Conservation (phyloP, 2,329 filamentous ascomycete genomes). For the Claviceps africana region DNA sequence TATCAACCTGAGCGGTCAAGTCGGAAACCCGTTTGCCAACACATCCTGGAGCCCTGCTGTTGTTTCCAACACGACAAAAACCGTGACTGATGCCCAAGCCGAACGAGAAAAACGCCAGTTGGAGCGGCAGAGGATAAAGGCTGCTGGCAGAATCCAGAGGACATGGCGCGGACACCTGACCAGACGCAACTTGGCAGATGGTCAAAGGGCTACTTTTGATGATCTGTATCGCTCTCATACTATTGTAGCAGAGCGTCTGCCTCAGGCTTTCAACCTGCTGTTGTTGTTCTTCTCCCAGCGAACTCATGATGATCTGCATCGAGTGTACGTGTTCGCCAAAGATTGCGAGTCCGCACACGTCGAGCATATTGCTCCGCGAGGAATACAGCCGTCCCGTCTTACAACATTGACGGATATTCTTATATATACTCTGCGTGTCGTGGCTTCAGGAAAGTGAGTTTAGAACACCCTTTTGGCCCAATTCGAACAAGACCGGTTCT, state of each 20-base stretch:
- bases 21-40: constrained; percentile 63
- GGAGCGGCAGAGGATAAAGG: constrained; percentile 64
- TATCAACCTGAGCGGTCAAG: constrained; percentile 83
- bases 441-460: constrained; percentile 13
- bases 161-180: constrained; percentile 66
- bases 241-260: constrained; percentile 22
- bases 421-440: constrained; percentile 18
- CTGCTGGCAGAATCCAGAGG: constrained; percentile 60
- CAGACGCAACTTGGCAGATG: constrained; percentile 42
- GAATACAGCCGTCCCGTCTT: constrained; percentile 18
- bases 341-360: constrained; percentile 27
- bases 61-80: constrained; percentile 54
- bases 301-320: constrained; percentile 30
- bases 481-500: neutral
- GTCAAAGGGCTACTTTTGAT: constrained; percentile 51
- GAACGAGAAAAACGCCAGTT: constrained; percentile 69
- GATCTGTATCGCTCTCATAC: constrained; percentile 29
- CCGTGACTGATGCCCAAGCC: constrained; percentile 74
- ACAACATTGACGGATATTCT: constrained; percentile 23
- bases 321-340: constrained; percentile 31
- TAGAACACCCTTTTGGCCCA: neutral
- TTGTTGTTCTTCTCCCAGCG: constrained; percentile 34
- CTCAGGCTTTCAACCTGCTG: constrained; percentile 31
- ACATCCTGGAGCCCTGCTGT: constrained; percentile 42
- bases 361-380: constrained; percentile 19